Percentiles rank a stretch among this genome's conserved stretches.
Conservation (phyloP, 352 stramenopile genomes). For the Pythium scleroteichum region DNA sequence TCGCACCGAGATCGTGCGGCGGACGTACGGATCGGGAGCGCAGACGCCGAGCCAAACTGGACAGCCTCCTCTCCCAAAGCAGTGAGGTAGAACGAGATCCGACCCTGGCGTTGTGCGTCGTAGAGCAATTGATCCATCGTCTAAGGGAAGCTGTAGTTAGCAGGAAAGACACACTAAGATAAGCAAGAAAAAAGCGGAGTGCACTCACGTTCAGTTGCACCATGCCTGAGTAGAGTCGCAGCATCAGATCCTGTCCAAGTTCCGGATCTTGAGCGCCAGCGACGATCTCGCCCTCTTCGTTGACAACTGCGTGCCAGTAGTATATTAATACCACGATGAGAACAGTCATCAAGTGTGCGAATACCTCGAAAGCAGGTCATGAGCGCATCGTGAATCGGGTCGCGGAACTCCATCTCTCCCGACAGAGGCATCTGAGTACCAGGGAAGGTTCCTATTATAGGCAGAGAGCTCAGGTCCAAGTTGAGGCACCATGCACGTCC, state of each 20-base stretch:
- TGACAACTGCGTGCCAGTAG: constrained; percentile 65
- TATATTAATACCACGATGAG: too few species aligned
- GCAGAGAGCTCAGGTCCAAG: too few species aligned
- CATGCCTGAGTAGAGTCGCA: constrained; percentile 90
- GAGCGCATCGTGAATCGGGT: constrained; percentile 76
- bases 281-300: constrained; percentile 82
- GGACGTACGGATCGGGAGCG: constrained; percentile 61
- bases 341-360: too few species aligned
- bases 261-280: constrained; percentile 67
- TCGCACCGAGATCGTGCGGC: too few species aligned
- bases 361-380: constrained; percentile 91
- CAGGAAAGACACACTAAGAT: too few species aligned
- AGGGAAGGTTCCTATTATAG: constrained; percentile 58
- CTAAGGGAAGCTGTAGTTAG: constrained; percentile 32
- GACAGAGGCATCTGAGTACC: constrained; percentile 89
- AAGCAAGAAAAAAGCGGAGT: not conserved
- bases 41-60: constrained; percentile 94
- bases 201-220: constrained; percentile 66
- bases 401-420: constrained; percentile 83
- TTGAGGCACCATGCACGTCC: too few species aligned
- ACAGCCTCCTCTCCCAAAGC: constrained; percentile 94
- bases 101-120: constrained; percentile 89
- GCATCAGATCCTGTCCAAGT: constrained; percentile 74
- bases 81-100: constrained; percentile 98
- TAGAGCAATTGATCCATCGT: constrained; percentile 98